Evolutionary conservation across 2,329 filamentous ascomycete genomes (phyloP), one percentile per base, ranked within the genome.

Genomic region (Sporothrix inflata): DNA sequence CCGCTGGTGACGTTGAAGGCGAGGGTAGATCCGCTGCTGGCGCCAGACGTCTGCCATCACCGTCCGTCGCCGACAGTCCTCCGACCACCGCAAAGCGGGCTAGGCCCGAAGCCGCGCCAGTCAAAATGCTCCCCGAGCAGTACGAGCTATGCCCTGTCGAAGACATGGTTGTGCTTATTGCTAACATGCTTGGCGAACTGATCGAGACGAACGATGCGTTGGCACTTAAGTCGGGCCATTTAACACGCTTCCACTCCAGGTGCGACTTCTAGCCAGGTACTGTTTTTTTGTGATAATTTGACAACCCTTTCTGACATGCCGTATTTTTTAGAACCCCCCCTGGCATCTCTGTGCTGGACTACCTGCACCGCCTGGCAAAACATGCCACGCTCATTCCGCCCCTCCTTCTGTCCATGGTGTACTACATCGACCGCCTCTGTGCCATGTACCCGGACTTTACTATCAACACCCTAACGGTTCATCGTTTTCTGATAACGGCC

Each of bases 321-420:
- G 4, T 27, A 34, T n/a, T 12, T 70, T 2, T 16, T 27, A 88
- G 86, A 75, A 89, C 87, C 3, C 83, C 96, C 1, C 96, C 96
- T 8, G 94, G 93, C 69, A 99, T 99, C 73, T 97, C 94, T 34
- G 95, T 99, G 42, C 87, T 91, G 74, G 96, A 99, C 80, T 99
- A 99, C 80, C 87, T 99, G 47, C 92, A 96, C 78, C 91, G 96
- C 75, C 86, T 99, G 72, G 96, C 97, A 30, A 94, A 94, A 73
- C 96, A 99, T 80, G 96, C 96, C 34, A 98, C 95, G 0, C 86
- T 99, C 3, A 94, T 94, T 7, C 94, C 96, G 14, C 95, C 96
- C 0, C 91, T 99, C 68, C 86, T 99, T n/a, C 88, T 99, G 47
- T 96, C 94, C 77, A 98, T 99, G 94, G 96, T 99, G 72, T 99